Percentiles rank a stretch among this genome's conserved stretches.
Evolutionary conservation across 441 rosid species (phyloP).

Genomic region (Eugenia klotzschiana): DNA sequence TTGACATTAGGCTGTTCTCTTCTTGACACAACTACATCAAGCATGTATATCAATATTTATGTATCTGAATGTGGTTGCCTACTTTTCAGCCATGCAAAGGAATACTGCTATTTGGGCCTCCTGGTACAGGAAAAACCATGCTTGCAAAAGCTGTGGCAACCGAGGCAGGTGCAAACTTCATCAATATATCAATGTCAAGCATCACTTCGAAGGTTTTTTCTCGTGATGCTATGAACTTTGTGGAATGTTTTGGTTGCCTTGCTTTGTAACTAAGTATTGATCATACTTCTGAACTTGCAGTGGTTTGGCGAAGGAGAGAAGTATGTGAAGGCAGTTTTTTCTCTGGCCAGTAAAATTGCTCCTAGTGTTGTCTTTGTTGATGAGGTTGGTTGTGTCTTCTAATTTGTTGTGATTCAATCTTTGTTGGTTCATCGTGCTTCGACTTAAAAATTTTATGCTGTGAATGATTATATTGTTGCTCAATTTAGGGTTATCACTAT

Average conservation of each 20-base stretch:
- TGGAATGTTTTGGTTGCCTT: background rate
- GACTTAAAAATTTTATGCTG: background rate
- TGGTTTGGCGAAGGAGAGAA: conserved; percentile 99
- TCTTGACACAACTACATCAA: background rate
- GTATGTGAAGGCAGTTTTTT: conserved; percentile 93
- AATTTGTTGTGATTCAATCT: background rate
- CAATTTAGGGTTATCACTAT: background rate
- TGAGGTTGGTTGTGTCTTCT: conserved; percentile 49
- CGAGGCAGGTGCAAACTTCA: conserved; percentile 96
- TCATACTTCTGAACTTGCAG: conserved; percentile 32
- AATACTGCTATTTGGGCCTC: conserved; percentile 93
- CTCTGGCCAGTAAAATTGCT: conserved; percentile 96
- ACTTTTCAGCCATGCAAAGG: conserved; percentile 80
- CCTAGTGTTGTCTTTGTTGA: conserved; percentile 94
- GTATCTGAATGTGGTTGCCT: background rate
- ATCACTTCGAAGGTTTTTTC: conserved; percentile 78
- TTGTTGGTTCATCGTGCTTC: background rate
- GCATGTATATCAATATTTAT: background rate
- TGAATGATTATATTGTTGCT: background rate
- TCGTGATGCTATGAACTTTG: background rate
- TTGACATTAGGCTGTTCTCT: background rate
- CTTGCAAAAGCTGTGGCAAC: conserved; percentile 99
- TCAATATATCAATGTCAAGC: conserved; percentile 99
- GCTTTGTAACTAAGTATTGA: background rate
- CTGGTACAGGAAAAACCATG: conserved; percentile 99